These are phyloP conservation scores for Haplosporangium gracile DNA, from an alignment of 192 early-diverging fungal species.

Conservation along the genomic window DNA sequence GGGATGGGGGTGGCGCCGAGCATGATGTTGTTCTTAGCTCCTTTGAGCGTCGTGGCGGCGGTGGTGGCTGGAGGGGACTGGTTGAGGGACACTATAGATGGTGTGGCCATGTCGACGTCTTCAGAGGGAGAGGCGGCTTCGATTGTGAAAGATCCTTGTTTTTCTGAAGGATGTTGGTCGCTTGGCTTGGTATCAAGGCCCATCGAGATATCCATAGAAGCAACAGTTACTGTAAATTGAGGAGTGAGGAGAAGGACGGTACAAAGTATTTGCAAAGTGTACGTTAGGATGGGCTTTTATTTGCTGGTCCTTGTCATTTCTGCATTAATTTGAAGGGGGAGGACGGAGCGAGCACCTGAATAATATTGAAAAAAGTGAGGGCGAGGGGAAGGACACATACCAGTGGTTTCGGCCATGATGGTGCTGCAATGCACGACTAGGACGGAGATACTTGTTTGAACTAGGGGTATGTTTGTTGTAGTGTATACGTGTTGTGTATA, in stretches of 20 bases:
- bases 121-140: conserved; percentile 5
- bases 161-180: background rate
- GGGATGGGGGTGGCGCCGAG: conserved; percentile 22
- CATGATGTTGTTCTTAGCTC: conserved; percentile 42
- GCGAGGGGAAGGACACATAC: conserved; percentile 4
- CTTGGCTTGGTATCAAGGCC: background rate
- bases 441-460: background rate
- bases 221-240: background rate
- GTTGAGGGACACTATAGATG: conserved; percentile 17
- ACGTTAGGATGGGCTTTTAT: no score
- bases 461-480: background rate
- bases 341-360: background rate
- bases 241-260: background rate
- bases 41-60: conserved; percentile 14
- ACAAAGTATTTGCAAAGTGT: no score
- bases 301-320: no score
- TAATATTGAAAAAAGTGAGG: background rate
- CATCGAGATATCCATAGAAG: background rate
- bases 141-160: background rate
- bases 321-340: background rate
- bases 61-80: conserved; percentile 11
- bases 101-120: conserved; percentile 20
- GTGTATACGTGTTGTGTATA: background rate
- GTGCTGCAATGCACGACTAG: background rate
- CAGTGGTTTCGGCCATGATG: conserved; percentile 26